These are phyloP conservation scores for Choiromyces venosus DNA, from an alignment of 495 filamentous ascomycete genomes.

Conservation along the genomic window DNA sequence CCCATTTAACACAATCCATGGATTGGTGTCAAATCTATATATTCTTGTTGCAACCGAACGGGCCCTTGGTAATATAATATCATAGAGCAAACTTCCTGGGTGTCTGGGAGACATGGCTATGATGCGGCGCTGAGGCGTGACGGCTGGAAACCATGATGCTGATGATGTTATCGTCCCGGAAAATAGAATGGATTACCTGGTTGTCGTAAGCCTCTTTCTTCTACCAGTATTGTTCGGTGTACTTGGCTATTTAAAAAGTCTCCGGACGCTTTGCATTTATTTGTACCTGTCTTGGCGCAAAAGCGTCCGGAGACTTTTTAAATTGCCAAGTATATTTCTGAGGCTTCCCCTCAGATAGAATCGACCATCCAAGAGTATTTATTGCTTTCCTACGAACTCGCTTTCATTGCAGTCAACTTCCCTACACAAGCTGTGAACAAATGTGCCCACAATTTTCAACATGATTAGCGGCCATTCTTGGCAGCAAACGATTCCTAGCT, in stretches of 20 bases:
- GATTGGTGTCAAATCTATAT: too few relatives aligned
- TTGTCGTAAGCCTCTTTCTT: not conserved
- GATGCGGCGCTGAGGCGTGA: not conserved
- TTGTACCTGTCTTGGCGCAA: too few relatives aligned
- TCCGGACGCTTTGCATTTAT: too few relatives aligned
- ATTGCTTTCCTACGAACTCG: not conserved
- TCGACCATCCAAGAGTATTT: too few relatives aligned
- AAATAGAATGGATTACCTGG: not conserved
- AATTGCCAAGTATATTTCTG: not conserved
- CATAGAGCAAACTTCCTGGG: not conserved
- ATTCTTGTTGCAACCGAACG: too few relatives aligned
- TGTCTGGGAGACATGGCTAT: not conserved
- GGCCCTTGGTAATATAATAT: too few relatives aligned
- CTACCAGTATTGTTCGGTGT: not conserved
- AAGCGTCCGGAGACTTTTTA: too few relatives aligned
- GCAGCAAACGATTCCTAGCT: not conserved
- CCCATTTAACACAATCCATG: too few relatives aligned
- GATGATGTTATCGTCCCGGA: not conserved
- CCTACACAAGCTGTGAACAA: not conserved
- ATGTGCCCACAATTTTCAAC: not conserved
- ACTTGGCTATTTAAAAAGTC: too few relatives aligned
- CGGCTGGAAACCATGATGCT: not conserved
- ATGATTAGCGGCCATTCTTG: not conserved
- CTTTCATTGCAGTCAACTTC: not conserved
- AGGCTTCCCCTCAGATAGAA: not conserved